Conservation (phyloP, 768 basidiomycete species). For the Collybiopsis confluens region DNA sequence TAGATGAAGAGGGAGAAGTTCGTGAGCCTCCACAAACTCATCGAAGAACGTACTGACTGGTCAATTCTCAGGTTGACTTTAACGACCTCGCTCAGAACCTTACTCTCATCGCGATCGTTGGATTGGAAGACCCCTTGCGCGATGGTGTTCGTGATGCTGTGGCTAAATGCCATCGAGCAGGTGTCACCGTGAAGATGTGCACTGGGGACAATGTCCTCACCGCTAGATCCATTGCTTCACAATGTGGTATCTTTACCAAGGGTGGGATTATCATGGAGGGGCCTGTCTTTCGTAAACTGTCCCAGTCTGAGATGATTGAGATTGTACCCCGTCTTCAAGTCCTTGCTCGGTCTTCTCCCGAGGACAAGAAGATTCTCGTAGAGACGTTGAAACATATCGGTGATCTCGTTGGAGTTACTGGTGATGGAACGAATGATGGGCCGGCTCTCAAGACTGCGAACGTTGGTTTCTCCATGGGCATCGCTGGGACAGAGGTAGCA, state of each 20-base stretch:
- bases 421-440: conserved; percentile 97
- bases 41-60: conserved; percentile 14
- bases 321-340: conserved; percentile 93
- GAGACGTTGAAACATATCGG: conserved; percentile 82
- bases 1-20: conserved; percentile 51
- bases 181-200: conserved; percentile 96
- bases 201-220: conserved; percentile 97
- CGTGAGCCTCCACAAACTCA: no score
- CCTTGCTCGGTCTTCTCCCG: conserved; percentile 93
- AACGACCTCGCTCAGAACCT: conserved; percentile 66
- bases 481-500: conserved; percentile 95
- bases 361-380: conserved; percentile 94
- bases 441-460: conserved; percentile 94
- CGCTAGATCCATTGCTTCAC: conserved; percentile 91
- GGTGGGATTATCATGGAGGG: conserved; percentile 99
- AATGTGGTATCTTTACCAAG: conserved; percentile 91
- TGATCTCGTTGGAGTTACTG: conserved; percentile 93
- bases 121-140: conserved; percentile 95
- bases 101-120: conserved; percentile 85
- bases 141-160: conserved; percentile 89
- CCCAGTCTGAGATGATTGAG: conserved; percentile 64
- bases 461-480: conserved; percentile 96
- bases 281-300: conserved; percentile 82
- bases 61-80: conserved; percentile 53
- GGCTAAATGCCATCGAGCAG: conserved; percentile 79